Conservation (phyloP, 805 yeast species). For the Metschnikowia shivogae region DNA sequence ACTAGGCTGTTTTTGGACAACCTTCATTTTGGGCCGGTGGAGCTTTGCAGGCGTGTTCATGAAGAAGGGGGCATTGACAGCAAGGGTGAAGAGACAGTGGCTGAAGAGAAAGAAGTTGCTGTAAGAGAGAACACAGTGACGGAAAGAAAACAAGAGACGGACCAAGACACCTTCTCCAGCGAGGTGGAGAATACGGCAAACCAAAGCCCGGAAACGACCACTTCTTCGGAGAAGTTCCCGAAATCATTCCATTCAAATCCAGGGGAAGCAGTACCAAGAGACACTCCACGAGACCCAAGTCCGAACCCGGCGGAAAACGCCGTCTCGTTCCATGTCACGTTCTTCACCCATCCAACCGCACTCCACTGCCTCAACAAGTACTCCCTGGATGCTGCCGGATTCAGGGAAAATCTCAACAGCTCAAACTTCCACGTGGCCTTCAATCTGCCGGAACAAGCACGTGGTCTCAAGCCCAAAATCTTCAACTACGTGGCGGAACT, state of each 20-base stretch:
- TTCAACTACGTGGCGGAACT: conserved; percentile 38
- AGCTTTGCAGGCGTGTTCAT: conserved; percentile 45
- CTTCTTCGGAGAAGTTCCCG: no score
- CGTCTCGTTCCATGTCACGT: conserved; percentile 8
- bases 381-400: conserved; percentile 23
- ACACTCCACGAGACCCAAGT: no score
- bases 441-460: conserved; percentile 9
- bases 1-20: conserved; percentile 38
- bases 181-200: no score
- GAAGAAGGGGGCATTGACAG: conserved; percentile 14
- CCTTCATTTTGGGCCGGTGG: conserved; percentile 59
- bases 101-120: no score
- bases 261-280: no score
- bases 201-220: no score
- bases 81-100: no score
- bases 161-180: no score
- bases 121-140: no score
- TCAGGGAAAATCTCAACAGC: conserved; percentile 11
- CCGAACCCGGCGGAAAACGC: no score
- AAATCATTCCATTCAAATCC: no score
- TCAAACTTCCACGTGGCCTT: not conserved
- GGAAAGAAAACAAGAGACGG: no score
- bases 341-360: conserved; percentile 32
- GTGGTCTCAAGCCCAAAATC: conserved; percentile 33
- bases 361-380: conserved; percentile 32